Evolutionary conservation across 805 yeast genomes (phyloP), one percentile per base, ranked within the genome.

Genomic region (Wickerhamomyces bisporus): DNA sequence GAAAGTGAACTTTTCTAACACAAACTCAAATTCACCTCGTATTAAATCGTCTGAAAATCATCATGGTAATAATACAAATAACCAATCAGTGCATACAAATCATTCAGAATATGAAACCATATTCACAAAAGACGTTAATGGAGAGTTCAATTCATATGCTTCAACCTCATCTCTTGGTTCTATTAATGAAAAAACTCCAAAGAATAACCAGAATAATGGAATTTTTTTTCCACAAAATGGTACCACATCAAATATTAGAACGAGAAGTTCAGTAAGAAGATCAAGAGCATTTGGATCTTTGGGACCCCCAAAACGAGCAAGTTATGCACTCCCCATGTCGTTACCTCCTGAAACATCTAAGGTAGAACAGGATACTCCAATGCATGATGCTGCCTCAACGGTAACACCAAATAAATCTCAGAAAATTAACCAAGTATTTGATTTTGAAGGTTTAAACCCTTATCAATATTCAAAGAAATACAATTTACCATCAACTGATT

Each of bases 361-460:
- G 6, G 10, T 36, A 4, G 48, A 18, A 13, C 14, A 50, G 16
- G 58, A 58, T 35, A 47, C 48, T 7, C 55, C 50, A 7, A 48
- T 51, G 54, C 37, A 30, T 27, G 52, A 43, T 33, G 40, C 32
- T 4, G 19, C 32, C 3, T 38, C 48, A 15, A 36, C 43, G 15
- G 23, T 14, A 6, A 14, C 25, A 7, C 8, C n/a, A 30, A 32
- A 19, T 17, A 25, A n/a, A 30, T 16, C 36, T 19, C 15, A 35
- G 20, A 20, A 18, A 8, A 35, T 17, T 9, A 3, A 15, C 11
- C 17, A 35, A 17, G 8, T 13, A 4, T 28, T 49, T 30, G 63
- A 64, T 16, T 62, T 65, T 48, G 65, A 63, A 32, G 63, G 62
- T 6, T 45, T 65, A 36, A 66, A 65, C 41, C 70, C 70, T 9